Evolutionary conservation across 2,329 filamentous ascomycete species (phyloP), one percentile per base, ranked within the genome.

Genomic region (Helotiales sp.): DNA sequence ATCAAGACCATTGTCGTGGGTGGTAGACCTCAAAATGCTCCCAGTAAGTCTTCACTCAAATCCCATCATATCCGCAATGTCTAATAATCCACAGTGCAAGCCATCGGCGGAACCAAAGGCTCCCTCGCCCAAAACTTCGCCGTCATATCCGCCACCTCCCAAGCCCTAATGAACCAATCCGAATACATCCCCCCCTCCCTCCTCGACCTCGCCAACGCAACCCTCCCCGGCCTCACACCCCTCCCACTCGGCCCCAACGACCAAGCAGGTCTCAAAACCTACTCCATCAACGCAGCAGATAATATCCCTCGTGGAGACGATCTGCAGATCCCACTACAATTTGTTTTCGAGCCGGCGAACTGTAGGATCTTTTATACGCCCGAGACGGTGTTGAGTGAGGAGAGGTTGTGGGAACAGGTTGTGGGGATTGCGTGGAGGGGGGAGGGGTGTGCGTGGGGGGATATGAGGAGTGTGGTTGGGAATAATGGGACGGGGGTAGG

Each of bases 291-390:
- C 62, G 67, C 73, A 25, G 69, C 72, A 27, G 75, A 78, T 54
- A 70, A 65, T 29, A 61, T 67, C 54, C 29, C 61, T 56, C 59
- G 42, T 60, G 65, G 74, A 9, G 38, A 46, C 24, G 63, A 68
- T 42, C 38, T 24, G n/a, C 60, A 69, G 51, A 59, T 54, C 22
- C 79, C 83, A 12, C 69, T 80, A 19, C 84, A 88, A 63, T 88
- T 87, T 66, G 69, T 80, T 5, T 84, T 85, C 60, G 79, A 85
- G 60, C 77, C 82, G 0, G 81, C 84, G 1, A 79, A 83, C 63
- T 87, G 84, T 63, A 75, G 82, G 2, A 69, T 86, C 13, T 87
- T 79, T 66, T 85, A 81, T 59, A 83, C 83, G 5, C 66, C 74
- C 13, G 69, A 75, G 2, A 84, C 81, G 67, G 68, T 81, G 25